phyloP scores from a whole-genome alignment of 768 basidiomycete species.

The Holtermanniella nyarrowii region DNA sequence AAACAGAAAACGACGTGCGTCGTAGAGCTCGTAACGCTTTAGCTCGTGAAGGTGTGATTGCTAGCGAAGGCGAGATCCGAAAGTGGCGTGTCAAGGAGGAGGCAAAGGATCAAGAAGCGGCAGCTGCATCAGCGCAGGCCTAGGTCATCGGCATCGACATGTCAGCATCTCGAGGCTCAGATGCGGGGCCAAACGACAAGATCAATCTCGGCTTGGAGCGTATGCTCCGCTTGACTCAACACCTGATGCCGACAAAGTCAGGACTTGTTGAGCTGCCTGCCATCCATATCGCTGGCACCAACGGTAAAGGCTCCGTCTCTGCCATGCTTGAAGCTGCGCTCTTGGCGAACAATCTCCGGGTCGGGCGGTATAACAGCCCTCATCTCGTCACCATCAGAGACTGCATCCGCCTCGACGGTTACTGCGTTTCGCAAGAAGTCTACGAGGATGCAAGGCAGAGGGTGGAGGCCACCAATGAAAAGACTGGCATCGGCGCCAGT shows the following conservation, averaged over 20 bases:
- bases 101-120: slow-evolving; percentile 19
- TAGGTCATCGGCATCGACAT: not conserved
- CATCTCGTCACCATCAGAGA: slow-evolving; percentile 73
- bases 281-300: slow-evolving; percentile 86
- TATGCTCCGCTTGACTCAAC: slow-evolving; percentile 45
- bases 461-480: slow-evolving; percentile 49
- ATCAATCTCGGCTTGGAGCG: slow-evolving; percentile 39
- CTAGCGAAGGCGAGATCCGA: slow-evolving; percentile 72
- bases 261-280: slow-evolving; percentile 59
- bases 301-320: slow-evolving; percentile 92
- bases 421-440: slow-evolving; percentile 46
- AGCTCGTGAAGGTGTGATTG: slow-evolving; percentile 60
- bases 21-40: slow-evolving; percentile 65
- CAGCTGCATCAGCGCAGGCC: slow-evolving; percentile 3
- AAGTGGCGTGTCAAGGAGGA: slow-evolving; percentile 58
- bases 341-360: slow-evolving; percentile 47
- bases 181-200: slow-evolving; percentile 13
- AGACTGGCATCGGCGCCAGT: slow-evolving; percentile 48
- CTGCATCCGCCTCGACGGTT: slow-evolving; percentile 58
- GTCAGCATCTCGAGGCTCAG: too few relatives aligned
- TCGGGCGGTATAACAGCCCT: slow-evolving; percentile 85
- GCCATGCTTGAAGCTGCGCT: slow-evolving; percentile 71
- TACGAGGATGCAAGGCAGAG: slow-evolving; percentile 48
- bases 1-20: slow-evolving; percentile 59
- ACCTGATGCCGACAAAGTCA: slow-evolving; percentile 45